Conservation (phyloP, 2,329 filamentous ascomycete species). For the Trematosphaeria pertusa region DNA sequence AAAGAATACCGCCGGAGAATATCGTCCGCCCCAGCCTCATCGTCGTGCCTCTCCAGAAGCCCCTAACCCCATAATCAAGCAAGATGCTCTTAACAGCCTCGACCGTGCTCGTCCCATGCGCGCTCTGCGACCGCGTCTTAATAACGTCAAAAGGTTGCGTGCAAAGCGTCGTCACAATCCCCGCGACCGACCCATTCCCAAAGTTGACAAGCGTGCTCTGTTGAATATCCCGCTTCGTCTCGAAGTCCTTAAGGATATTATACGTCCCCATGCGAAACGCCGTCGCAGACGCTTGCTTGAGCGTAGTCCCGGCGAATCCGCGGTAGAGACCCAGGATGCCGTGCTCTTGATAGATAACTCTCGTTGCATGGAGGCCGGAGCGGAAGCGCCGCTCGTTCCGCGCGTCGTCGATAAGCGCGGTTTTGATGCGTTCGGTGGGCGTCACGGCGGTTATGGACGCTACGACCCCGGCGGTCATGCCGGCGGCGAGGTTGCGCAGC, state of each 20-base stretch:
- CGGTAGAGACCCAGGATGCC: slow-evolving; percentile 64
- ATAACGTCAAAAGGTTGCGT: slow-evolving; percentile 70
- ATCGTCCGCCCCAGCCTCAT: slow-evolving; percentile 71
- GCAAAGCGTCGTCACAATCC: slow-evolving; percentile 64
- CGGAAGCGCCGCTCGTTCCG: slow-evolving; percentile 58
- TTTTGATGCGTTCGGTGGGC: slow-evolving; percentile 73
- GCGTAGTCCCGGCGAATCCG: slow-evolving; percentile 65
- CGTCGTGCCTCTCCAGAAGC: slow-evolving; percentile 71
- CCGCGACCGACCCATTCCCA: slow-evolving; percentile 66
- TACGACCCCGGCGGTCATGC: slow-evolving; percentile 68
- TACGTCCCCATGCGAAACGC: slow-evolving; percentile 69
- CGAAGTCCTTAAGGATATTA: slow-evolving; percentile 68
- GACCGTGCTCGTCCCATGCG: slow-evolving; percentile 62
- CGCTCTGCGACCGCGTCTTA: slow-evolving; percentile 69
- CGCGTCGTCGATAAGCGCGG: slow-evolving; percentile 70
- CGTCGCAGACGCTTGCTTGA: slow-evolving; percentile 68
- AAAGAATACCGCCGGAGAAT: slow-evolving; percentile 71
- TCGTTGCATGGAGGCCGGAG: slow-evolving; percentile 59
- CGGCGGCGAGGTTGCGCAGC: slow-evolving; percentile 64
- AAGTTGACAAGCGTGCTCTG: slow-evolving; percentile 65
- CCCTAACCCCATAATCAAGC: slow-evolving; percentile 64
- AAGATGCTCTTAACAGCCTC: slow-evolving; percentile 64
- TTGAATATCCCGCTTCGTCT: slow-evolving; percentile 55
- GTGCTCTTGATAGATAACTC: slow-evolving; percentile 58
- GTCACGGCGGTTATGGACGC: slow-evolving; percentile 71